These are phyloP conservation scores for Aspergillus carbonarius DNA, from an alignment of 2,329 filamentous ascomycete genomes.

Conservation along the genomic window DNA sequence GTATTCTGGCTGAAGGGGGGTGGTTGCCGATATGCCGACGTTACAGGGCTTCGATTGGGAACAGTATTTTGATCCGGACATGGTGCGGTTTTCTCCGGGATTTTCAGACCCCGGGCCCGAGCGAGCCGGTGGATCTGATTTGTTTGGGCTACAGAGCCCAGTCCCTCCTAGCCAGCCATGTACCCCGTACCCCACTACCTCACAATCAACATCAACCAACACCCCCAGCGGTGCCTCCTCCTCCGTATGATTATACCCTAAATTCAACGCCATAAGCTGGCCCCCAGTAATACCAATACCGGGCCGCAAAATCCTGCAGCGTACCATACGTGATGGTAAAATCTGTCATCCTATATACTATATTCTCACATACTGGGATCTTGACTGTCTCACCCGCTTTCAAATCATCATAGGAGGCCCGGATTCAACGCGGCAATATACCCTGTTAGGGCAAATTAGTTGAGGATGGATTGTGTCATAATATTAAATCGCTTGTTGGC, in stretches of 20 bases:
- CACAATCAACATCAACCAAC: background rate
- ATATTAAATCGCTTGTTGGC: background rate
- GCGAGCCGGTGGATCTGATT: too few species aligned
- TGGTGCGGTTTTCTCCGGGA: conserved; percentile 7
- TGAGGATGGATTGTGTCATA: background rate
- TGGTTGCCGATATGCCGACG: conserved; percentile 44
- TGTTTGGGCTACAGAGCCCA: too few species aligned
- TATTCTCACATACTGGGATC: background rate
- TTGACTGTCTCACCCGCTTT: background rate
- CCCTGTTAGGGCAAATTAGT: background rate
- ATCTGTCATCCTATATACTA: background rate
- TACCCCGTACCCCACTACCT: too few species aligned
- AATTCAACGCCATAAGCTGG: background rate
- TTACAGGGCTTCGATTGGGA: conserved; percentile 37
- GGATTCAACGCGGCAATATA: background rate
- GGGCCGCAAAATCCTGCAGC: background rate
- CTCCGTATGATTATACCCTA: background rate
- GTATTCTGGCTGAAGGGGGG: conserved; percentile 41
- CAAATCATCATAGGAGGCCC: background rate
- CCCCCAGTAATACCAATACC: background rate
- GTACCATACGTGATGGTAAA: background rate
- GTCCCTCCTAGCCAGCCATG: too few species aligned
- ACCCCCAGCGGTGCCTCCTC: background rate
- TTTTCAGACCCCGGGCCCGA: background rate
- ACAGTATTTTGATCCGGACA: conserved; percentile 33